phyloP scores from a whole-genome alignment of 1,139 yeast species.

The Eremothecium sinecaudum region DNA sequence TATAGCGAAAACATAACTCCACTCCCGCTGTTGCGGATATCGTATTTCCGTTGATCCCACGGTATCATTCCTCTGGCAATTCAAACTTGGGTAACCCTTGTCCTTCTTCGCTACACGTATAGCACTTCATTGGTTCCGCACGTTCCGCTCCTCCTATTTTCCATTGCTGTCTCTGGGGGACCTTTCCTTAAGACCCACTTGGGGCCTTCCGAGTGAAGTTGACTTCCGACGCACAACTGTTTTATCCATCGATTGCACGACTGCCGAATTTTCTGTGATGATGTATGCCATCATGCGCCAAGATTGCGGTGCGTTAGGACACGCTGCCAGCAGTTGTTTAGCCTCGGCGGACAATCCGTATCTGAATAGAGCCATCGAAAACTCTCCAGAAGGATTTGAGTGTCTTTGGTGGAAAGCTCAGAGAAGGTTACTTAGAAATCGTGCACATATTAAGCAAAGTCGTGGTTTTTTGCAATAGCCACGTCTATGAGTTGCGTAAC shows the following conservation, averaged over 20 bases:
- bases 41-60: not conserved
- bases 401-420: too few relatives aligned
- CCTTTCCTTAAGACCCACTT: not conserved
- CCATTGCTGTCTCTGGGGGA: not conserved
- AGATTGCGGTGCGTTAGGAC: not conserved
- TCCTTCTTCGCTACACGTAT: slow-evolving; percentile 1
- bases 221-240: not conserved
- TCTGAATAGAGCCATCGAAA: not conserved
- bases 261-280: not conserved
- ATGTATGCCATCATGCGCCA: not conserved
- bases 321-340: not conserved
- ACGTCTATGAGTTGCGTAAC: not conserved
- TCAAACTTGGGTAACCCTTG: not conserved
- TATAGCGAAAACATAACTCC: not conserved
- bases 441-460: too few relatives aligned
- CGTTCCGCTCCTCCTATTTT: not conserved
- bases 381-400: too few relatives aligned
- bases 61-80: not conserved
- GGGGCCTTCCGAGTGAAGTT: not conserved
- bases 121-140: not conserved
- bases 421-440: too few relatives aligned
- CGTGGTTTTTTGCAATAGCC: too few relatives aligned
- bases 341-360: not conserved
- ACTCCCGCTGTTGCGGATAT: not conserved
- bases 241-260: not conserved